These are phyloP conservation scores for Phytopythium vexans DNA, from an alignment of 352 stramenopile genomes.

Conservation along the genomic window DNA sequence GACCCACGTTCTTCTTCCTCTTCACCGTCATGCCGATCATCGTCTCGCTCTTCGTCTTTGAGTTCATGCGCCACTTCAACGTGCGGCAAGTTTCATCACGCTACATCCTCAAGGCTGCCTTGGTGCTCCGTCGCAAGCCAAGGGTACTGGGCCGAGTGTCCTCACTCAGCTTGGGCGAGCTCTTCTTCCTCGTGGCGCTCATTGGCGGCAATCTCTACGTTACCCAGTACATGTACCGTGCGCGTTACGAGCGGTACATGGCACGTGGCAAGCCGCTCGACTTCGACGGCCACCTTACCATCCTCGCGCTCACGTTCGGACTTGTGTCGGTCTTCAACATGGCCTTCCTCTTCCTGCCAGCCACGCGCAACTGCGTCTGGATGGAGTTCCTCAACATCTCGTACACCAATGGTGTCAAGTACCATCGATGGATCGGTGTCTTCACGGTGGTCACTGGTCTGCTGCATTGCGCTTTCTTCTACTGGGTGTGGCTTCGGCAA, in stretches of 20 bases:
- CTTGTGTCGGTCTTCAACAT: constrained; percentile 35
- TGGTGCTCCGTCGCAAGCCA: constrained; percentile 42
- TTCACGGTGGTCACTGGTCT: constrained; percentile 18
- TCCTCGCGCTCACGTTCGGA: constrained; percentile 19
- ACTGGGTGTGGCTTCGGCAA: constrained; percentile 14
- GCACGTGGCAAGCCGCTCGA: constrained; percentile 1
- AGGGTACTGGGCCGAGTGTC: constrained; percentile 18
- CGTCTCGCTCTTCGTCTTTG: constrained; percentile 30
- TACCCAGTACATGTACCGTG: constrained; percentile 20
- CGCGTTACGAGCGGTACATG: constrained; percentile 4
- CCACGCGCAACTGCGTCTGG: constrained; percentile 31
- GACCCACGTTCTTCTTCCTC: constrained; percentile 50
- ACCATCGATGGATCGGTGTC: constrained; percentile 34
- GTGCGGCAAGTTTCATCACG: constrained; percentile 28
- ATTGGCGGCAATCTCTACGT: constrained; percentile 23
- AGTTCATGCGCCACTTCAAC: constrained; percentile 35
- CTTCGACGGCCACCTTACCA: neutral
- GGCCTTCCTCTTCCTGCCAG: constrained; percentile 31
- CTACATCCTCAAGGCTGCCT: constrained; percentile 22
- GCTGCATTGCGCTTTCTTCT: constrained; percentile 18
- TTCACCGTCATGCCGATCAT: constrained; percentile 36
- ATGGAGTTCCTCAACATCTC: constrained; percentile 35
- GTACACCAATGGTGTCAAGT: constrained; percentile 34
- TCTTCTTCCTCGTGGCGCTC: constrained; percentile 30
- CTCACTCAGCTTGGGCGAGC: constrained; percentile 34